phyloP scores from a whole-genome alignment of 495 filamentous ascomycete species.

The Penicillium malachiteum region DNA sequence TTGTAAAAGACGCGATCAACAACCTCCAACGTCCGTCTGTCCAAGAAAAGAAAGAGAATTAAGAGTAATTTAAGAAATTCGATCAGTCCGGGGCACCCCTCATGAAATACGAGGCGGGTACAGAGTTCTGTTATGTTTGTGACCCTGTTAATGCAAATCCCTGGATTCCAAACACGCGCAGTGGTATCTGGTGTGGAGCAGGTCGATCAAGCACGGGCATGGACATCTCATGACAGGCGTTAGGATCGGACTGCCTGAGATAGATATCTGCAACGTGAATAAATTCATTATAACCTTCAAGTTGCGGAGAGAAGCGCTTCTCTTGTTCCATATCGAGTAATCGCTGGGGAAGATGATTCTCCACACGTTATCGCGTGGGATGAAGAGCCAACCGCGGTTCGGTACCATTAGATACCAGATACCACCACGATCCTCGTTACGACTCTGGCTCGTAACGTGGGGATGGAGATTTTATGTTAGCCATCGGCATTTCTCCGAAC shows the following conservation, averaged over 20 bases:
- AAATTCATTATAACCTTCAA: background rate
- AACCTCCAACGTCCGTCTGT: background rate
- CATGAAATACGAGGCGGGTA: background rate
- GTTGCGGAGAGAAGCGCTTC: slow-evolving; percentile 2
- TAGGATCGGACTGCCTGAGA: background rate
- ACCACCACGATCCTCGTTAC: slow-evolving; percentile 7
- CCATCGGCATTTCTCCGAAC: slow-evolving; percentile 1
- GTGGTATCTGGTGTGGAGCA: slow-evolving; percentile 12
- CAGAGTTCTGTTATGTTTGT: background rate
- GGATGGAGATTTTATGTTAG: background rate
- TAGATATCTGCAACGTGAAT: background rate
- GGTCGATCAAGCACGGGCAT: background rate
- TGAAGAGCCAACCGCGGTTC: slow-evolving; percentile 6
- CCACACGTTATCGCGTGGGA: slow-evolving; percentile 11
- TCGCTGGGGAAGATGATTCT: slow-evolving; percentile 10
- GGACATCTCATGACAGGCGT: background rate
- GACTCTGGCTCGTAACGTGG: slow-evolving; percentile 17
- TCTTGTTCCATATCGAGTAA: slow-evolving; percentile 11
- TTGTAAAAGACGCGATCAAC: background rate
- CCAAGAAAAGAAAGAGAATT: background rate
- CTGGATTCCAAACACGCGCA: slow-evolving; percentile 9
- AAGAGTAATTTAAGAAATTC: background rate
- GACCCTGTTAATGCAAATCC: slow-evolving; percentile 3
- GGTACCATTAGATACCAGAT: background rate
- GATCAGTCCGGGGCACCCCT: background rate